Base-by-base conservation (phyloP, 345 rosid species). In the Syzygium aromaticum region DNA sequence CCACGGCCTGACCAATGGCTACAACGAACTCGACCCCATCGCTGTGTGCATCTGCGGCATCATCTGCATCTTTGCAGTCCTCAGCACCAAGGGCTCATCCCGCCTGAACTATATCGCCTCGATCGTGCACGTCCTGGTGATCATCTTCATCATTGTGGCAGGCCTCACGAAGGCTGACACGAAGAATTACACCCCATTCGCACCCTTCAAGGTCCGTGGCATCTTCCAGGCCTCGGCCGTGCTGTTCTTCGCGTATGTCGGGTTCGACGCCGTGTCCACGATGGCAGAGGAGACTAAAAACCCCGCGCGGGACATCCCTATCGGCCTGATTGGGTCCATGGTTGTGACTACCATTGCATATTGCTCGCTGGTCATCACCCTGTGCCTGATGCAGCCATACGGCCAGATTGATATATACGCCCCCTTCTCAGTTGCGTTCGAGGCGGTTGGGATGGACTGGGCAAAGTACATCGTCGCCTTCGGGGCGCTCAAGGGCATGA, bases 241-340 rank as follows among this genome's bases (percentile, higher is more conserved):
- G 33, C 88, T 92, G 43, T 92, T 92, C 91, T 92, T 92, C 23
- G 92, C 94, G 6, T 92, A 92, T 51, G 90, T 91, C 7, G 94
- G 93, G 10, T 92, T 92, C 15, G 94, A 92, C 3, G 94, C 94
- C 0, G 93, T 92, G 25, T 88, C 94, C 40, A 92, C 94, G 3
- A 87, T 92, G 93, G 94, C 94, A 3, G 94, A 92, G 88, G 94
- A 92, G 80, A 92, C 94, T 73, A 92, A 92, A 46, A 88, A 89
- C 84, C 94, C 93, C 0, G 90, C 90, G 17, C 43, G 89, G 46
- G 93, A 92, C 43, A 91, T 92, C 64, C 94, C 94, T 0, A 90
- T 92, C 14, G 94, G 94, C 9, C 92, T 92, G 9, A 89, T 92
- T 0, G 93, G 92, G 3, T 92, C 94, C 21, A 92, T 92, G 92